Conservation (phyloP, 805 yeast species). For the Metschnikowia reukaufii region DNA sequence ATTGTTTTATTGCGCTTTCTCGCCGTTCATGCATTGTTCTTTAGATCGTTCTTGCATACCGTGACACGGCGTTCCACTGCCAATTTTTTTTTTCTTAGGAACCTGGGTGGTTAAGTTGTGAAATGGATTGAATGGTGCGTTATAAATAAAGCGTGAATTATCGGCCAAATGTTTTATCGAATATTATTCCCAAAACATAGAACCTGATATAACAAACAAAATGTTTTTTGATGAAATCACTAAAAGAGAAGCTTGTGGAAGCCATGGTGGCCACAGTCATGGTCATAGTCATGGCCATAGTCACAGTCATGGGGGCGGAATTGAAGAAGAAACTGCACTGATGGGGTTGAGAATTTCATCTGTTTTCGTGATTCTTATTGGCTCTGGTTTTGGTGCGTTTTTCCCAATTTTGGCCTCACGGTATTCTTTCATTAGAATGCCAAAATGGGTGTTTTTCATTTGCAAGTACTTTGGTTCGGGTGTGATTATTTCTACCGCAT, state of each 20-base stretch:
- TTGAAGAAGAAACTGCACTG: slow-evolving; percentile 45
- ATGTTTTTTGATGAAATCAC: slow-evolving; percentile 5
- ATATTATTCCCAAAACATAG: not conserved
- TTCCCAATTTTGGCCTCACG: slow-evolving; percentile 63
- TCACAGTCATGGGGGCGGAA: slow-evolving; percentile 37
- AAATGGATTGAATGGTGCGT: not conserved
- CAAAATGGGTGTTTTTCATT: slow-evolving; percentile 63
- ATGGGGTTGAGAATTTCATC: slow-evolving; percentile 58
- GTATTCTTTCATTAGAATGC: slow-evolving; percentile 58
- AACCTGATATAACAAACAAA: not conserved
- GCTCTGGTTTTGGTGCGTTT: slow-evolving; percentile 55
- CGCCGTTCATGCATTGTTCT: slow-evolving; percentile 2
- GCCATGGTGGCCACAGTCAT: slow-evolving; percentile 4
- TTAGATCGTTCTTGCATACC: not conserved
- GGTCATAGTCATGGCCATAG: slow-evolving; percentile 8
- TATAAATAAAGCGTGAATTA: not conserved
- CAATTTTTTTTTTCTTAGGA: not conserved
- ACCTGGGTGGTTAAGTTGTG: not conserved
- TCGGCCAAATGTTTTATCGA: not conserved
- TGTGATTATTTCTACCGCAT: slow-evolving; percentile 78
- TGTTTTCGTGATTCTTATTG: slow-evolving; percentile 57
- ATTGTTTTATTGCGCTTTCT: not conserved
- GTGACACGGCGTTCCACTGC: slow-evolving; percentile 3
- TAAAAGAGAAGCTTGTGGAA: slow-evolving; percentile 7
- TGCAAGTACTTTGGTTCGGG: slow-evolving; percentile 83